phyloP scores from a whole-genome alignment of 169 alveolate genomes.

The Eimeria nieschulzi region DNA sequence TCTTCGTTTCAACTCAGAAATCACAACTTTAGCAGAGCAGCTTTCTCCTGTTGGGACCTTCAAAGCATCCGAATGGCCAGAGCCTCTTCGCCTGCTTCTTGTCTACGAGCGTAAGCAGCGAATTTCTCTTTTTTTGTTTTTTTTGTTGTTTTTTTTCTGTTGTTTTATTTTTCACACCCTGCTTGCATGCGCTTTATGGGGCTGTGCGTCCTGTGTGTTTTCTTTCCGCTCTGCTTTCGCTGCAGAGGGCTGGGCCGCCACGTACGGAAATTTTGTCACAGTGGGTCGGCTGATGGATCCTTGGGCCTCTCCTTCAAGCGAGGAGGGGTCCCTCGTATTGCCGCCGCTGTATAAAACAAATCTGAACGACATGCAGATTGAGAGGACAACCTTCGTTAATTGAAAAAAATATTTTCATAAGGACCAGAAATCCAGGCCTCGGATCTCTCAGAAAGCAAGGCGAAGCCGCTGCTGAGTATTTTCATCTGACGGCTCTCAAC shows the following conservation, averaged over 20 bases:
- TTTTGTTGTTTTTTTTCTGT: background rate
- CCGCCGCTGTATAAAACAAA: background rate
- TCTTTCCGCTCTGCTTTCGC: background rate
- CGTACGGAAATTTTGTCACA: conserved; percentile 37
- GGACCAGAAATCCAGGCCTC: too few relatives aligned
- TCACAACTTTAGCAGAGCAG: background rate
- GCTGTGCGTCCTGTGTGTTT: background rate
- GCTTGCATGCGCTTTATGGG: background rate
- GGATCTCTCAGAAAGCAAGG: too few relatives aligned
- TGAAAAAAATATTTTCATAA: too few relatives aligned
- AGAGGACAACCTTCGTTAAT: too few relatives aligned
- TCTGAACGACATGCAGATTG: too few relatives aligned
- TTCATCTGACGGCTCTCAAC: too few relatives aligned
- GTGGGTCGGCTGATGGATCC: conserved; percentile 17
- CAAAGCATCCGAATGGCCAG: conserved; percentile 14
- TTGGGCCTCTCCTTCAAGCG: background rate
- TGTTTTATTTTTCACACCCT: background rate
- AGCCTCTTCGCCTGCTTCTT: conserved; percentile 33
- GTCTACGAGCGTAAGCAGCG: conserved; percentile 13
- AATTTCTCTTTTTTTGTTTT: background rate
- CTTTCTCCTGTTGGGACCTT: background rate
- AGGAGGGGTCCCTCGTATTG: background rate
- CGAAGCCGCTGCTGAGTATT: too few relatives aligned
- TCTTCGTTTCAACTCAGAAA: conserved; percentile 4
- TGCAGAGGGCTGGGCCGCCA: conserved; percentile 54